These are phyloP conservation scores for Phoma sp. DNA, from an alignment of 2,329 filamentous ascomycete species.

Conservation along the genomic window DNA sequence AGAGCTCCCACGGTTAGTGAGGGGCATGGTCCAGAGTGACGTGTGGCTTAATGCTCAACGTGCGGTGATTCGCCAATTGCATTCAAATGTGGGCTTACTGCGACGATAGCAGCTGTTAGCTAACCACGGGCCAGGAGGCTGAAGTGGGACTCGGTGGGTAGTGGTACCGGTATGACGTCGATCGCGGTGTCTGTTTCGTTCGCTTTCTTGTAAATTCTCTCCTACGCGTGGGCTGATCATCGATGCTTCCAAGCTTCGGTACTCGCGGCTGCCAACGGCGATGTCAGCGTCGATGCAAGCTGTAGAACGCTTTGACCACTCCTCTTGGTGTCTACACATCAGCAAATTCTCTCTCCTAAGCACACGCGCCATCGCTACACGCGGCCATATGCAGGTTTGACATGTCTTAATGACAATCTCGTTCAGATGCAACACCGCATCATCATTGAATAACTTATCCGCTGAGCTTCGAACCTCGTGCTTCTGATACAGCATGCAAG, in stretches of 20 bases:
- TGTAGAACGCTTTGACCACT: not conserved
- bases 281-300: too few relatives aligned
- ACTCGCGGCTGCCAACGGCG: too few relatives aligned
- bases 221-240: conserved; percentile 5
- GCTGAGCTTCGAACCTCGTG: too few relatives aligned
- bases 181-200: conserved; percentile 11
- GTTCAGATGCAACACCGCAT: not conserved
- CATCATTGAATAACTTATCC: conserved; percentile 11
- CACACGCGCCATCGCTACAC: conserved; percentile 7
- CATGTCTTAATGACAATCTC: not conserved
- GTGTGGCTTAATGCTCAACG: conserved; percentile 27
- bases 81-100: conserved; percentile 29
- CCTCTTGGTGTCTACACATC: not conserved
- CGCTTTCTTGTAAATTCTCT: conserved; percentile 8
- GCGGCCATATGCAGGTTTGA: not conserved
- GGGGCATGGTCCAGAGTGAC: conserved; percentile 37
- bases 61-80: conserved; percentile 25
- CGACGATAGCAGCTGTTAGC: conserved; percentile 22
- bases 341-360: not conserved
- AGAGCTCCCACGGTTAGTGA: conserved; percentile 22
- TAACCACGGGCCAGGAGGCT: conserved; percentile 25
- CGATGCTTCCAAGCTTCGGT: not conserved
- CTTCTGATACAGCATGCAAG: not conserved
- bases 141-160: conserved; percentile 26
- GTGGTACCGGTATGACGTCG: conserved; percentile 23